phyloP scores from a whole-genome alignment of 768 basidiomycete species.

The Pisolithus orientalis region DNA sequence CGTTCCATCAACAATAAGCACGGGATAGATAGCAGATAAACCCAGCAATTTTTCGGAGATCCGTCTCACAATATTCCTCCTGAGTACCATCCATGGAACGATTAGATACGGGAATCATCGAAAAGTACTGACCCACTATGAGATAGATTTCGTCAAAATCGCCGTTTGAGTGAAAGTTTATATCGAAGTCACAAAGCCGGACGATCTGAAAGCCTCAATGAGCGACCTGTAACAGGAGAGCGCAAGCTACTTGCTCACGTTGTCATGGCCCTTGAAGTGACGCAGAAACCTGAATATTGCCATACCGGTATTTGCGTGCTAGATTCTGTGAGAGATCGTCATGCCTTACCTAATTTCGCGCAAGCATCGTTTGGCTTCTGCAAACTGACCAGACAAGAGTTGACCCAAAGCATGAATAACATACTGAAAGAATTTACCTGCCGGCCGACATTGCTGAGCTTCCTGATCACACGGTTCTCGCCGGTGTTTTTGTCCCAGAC shows the following conservation, averaged over 20 bases:
- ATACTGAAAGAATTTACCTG: background rate
- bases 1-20: background rate
- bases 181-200: background rate
- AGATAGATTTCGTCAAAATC: background rate
- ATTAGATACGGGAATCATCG: background rate
- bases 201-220: background rate
- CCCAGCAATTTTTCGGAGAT: background rate
- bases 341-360: background rate
- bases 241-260: background rate
- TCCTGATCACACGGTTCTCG: background rate
- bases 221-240: background rate
- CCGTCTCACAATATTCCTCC: background rate
- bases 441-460: background rate
- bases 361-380: background rate
- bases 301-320: background rate
- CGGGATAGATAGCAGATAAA: background rate
- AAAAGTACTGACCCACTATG: background rate
- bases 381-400: background rate
- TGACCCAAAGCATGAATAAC: background rate
- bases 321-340: background rate
- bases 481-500: background rate
- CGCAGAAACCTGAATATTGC: background rate
- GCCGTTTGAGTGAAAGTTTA: background rate
- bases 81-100: background rate
- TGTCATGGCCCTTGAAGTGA: slow-evolving; percentile 1